Percentiles rank a stretch among this genome's conserved stretches.
Evolutionary conservation across 352 stramenopile genomes (phyloP).

Genomic region (Globisporangium paddicum): DNA sequence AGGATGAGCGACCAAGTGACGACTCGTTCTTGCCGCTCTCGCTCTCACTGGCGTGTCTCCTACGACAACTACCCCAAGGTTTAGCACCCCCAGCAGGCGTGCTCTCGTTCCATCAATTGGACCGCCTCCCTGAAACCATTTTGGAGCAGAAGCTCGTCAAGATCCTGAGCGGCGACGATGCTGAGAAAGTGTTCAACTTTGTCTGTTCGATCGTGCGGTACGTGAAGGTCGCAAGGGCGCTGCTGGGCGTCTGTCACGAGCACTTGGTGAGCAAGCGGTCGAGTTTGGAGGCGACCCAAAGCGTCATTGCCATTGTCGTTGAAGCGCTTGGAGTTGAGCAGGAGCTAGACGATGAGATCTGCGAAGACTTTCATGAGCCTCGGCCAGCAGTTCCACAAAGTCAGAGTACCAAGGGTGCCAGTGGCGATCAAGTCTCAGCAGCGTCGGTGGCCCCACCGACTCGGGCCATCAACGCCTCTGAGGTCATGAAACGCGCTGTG

Average conservation of each 20-base stretch:
- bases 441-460: neutral
- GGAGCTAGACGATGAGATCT: neutral
- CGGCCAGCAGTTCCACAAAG: neutral
- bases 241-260: constrained; percentile 37
- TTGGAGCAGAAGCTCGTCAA: constrained; percentile 29
- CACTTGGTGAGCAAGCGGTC: constrained; percentile 28
- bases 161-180: constrained; percentile 13
- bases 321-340: constrained; percentile 6
- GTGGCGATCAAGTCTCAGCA: neutral
- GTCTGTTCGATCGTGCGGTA: constrained; percentile 38
- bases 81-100: constrained; percentile 28
- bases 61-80: constrained; percentile 36
- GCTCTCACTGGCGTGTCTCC: constrained; percentile 38
- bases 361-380: neutral
- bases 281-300: constrained; percentile 26
- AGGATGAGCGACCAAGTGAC: constrained; percentile 32
- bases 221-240: constrained; percentile 25
- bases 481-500: constrained; percentile 48
- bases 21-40: constrained; percentile 48
- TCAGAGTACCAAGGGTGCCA: neutral
- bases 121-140: constrained; percentile 25
- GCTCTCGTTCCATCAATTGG: constrained; percentile 39
- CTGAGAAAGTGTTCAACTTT: constrained; percentile 24
- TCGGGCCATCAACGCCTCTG: constrained; percentile 26
- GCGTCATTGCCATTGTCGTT: constrained; percentile 21